Conservation (phyloP, 2,329 filamentous ascomycete species). For the Shiraia sp. region DNA sequence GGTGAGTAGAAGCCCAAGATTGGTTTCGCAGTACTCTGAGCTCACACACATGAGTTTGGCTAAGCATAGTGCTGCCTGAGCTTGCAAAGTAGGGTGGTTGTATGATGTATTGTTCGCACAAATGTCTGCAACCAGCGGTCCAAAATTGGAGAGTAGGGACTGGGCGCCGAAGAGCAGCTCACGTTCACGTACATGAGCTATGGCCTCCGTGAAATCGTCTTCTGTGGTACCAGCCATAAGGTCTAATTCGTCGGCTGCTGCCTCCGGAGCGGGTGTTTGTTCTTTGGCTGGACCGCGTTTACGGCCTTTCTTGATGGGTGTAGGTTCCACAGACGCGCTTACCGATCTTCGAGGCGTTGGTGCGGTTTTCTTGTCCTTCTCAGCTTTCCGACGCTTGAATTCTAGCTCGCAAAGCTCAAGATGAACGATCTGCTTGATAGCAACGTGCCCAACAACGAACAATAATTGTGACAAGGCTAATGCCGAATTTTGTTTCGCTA, state of each 20-base stretch:
- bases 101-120: constrained; percentile 91
- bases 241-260: constrained; percentile 81
- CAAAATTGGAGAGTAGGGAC: constrained; percentile 87
- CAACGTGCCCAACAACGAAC: constrained; percentile 94
- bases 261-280: constrained; percentile 58
- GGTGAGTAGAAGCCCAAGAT: constrained; percentile 91
- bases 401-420: constrained; percentile 96
- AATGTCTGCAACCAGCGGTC: constrained; percentile 87
- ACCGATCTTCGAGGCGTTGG: constrained; percentile 38
- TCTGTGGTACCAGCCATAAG: constrained; percentile 96
- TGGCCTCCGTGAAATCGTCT: constrained; percentile 87
- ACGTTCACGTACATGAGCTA: constrained; percentile 80
- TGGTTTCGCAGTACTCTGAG: constrained; percentile 91
- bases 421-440: constrained; percentile 98
- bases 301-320: constrained; percentile 46
- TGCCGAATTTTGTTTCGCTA: constrained; percentile 66
- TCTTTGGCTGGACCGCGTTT: constrained; percentile 46
- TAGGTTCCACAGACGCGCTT: constrained; percentile 24
- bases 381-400: constrained; percentile 94
- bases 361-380: constrained; percentile 72
- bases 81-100: constrained; percentile 85
- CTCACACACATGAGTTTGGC: constrained; percentile 99
- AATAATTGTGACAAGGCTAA: constrained; percentile 85
- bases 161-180: constrained; percentile 81
- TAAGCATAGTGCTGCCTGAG: constrained; percentile 89